These are phyloP conservation scores for Aquilaria yunnanensis DNA, from an alignment of 345 rosid genomes.

Conservation along the genomic window DNA sequence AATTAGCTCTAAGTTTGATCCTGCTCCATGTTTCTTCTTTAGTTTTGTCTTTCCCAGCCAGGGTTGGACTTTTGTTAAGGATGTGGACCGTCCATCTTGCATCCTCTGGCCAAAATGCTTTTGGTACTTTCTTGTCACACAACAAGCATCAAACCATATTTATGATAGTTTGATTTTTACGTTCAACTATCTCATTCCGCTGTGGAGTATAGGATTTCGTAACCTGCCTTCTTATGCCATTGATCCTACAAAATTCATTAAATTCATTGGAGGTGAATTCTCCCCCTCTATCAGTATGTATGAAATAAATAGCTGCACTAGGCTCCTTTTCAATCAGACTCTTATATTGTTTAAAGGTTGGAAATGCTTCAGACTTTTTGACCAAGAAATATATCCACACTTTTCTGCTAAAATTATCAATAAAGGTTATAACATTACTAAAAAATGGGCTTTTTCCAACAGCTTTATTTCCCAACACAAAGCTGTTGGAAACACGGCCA, in stretches of 20 bases:
- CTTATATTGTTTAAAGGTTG: constrained; percentile 2
- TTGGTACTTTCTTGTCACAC: constrained; percentile 3
- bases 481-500: too few species aligned
- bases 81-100: constrained; percentile 6
- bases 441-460: too few species aligned
- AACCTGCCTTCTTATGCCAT: too few species aligned
- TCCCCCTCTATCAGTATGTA: not conserved
- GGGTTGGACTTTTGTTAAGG: not conserved
- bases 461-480: too few species aligned
- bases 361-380: constrained; percentile 2
- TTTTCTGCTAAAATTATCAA: constrained; percentile 10
- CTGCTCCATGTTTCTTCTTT: constrained; percentile 8
- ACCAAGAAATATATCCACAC: constrained; percentile 8
- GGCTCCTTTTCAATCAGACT: not conserved
- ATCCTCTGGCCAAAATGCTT: constrained; percentile 10
- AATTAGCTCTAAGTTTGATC: not conserved
- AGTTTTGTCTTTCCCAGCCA: not conserved
- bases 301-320: not conserved
- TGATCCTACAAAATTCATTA: too few species aligned
- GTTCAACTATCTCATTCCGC: constrained; percentile 5
- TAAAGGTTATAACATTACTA: not conserved
- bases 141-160: not conserved
- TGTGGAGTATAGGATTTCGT: not conserved
- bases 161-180: not conserved
- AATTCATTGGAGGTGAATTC: not conserved